Evolutionary conservation across 768 basidiomycete genomes (phyloP).

Genomic region (Sarcomyxa edulis): DNA sequence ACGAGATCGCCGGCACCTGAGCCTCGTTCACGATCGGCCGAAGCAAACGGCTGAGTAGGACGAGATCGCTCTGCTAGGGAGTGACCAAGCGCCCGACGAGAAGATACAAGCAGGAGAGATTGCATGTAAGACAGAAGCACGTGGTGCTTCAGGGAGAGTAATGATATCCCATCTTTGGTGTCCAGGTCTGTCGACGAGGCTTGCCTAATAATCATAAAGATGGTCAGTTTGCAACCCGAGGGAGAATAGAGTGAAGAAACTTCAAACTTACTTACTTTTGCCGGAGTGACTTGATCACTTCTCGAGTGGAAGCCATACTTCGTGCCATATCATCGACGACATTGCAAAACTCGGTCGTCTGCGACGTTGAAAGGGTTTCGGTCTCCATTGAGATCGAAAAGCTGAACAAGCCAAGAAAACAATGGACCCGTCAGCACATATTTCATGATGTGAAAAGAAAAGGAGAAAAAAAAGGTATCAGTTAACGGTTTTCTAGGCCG

Average conservation of each 20-base stretch:
- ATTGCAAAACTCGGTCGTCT: slow-evolving; percentile 21
- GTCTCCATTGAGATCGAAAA: slow-evolving; percentile 1
- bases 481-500: slow-evolving; percentile 55
- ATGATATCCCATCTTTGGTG: slow-evolving; percentile 78
- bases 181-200: slow-evolving; percentile 28
- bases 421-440: too few species aligned
- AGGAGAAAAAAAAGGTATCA: slow-evolving; percentile 23
- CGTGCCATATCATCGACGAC: slow-evolving; percentile 52
- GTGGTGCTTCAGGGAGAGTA: slow-evolving; percentile 85
- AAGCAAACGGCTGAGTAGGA: slow-evolving; percentile 47
- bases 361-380: neutral
- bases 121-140: slow-evolving; percentile 82
- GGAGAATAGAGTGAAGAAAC: slow-evolving; percentile 3
- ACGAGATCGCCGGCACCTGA: slow-evolving; percentile 67
- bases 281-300: slow-evolving; percentile 46
- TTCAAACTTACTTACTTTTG: slow-evolving; percentile 40
- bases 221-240: neutral
- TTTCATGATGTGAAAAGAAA: slow-evolving; percentile 4
- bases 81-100: slow-evolving; percentile 68
- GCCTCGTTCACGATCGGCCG: slow-evolving; percentile 51
- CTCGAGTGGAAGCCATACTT: slow-evolving; percentile 57
- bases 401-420: slow-evolving; percentile 10
- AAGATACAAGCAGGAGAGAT: slow-evolving; percentile 66
- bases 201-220: slow-evolving; percentile 18
- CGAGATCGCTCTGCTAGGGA: slow-evolving; percentile 47